Conservation (phyloP, 2,329 filamentous ascomycete species). For the Colletotrichum zoysiae region DNA sequence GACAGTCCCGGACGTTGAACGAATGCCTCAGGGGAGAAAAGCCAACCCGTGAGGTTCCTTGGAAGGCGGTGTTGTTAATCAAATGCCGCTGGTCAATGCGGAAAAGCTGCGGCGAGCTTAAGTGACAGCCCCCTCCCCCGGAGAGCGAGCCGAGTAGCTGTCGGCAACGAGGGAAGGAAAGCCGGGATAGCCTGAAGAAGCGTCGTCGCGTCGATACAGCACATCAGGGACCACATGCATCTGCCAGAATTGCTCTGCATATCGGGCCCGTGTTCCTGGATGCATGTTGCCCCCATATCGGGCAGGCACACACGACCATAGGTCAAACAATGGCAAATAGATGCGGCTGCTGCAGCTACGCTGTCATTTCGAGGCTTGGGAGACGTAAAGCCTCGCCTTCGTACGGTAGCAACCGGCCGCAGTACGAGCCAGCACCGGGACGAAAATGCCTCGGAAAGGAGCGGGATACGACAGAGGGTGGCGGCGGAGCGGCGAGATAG, state of each 20-base stretch:
- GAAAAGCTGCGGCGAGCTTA: conserved; percentile 1
- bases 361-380: background rate
- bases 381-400: conserved; percentile 5
- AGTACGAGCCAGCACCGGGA: conserved; percentile 8
- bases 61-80: background rate
- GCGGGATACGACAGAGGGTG: conserved; percentile 19
- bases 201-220: background rate
- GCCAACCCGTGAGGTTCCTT: background rate
- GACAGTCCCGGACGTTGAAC: conserved; percentile 1
- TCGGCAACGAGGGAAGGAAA: conserved; percentile 35
- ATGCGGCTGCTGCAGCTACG: conserved; percentile 1
- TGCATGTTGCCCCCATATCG: background rate
- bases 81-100: background rate
- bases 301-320: background rate
- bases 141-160: conserved; percentile 26
- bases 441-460: conserved; percentile 30
- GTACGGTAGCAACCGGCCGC: conserved; percentile 29
- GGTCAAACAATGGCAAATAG: background rate
- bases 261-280: conserved; percentile 31
- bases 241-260: conserved; percentile 19
- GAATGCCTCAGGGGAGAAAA: background rate
- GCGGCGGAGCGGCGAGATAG: background rate
- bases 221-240: conserved; percentile 31
- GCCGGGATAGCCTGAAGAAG: conserved; percentile 6
- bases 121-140: background rate